Evolutionary conservation across 257 asterid species (phyloP), one percentile per base, ranked within the genome.

Genomic region (Solanum arcanum): DNA sequence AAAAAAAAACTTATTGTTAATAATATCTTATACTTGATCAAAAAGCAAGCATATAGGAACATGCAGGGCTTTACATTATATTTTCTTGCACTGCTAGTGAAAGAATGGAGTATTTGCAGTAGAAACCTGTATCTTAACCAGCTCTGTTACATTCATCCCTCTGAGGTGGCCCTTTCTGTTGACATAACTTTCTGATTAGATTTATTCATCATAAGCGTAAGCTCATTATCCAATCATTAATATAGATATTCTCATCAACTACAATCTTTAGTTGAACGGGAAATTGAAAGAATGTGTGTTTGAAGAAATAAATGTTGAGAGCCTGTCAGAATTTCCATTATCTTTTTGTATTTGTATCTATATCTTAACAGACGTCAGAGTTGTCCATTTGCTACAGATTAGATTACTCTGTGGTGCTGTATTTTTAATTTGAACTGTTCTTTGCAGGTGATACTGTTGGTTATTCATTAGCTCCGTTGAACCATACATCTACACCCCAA

Each of bases 361-460:
- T 81, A 81, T 31, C 69, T 81, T 81, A 47, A 81, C 85, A 46
- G 42, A 42, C 13, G 9, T 31, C 85, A 31, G 29, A 49, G 44
- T 29, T 81, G 12, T 60, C 29, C 29, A 7, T 52, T 81, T 49
- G 31, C 31, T 81, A 81, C 21, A 6, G 69, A 81, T 49, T 49
- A 18, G 46, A 47, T 33, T 23, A 49, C 49, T 49, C 20, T 81
- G 85, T 31, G 29, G 85, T 49, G 85, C 69, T 49, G 35, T 49
- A 29, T 81, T 49, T 27, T 49, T 49, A 10, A 75, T 37, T 87
- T 46, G 76, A 80, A 81, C 77, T 91, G 91, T 70, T 68, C 87
- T 83, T 89, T 90, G 88, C 93, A 97, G 99, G 94, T 87, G 92
- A 92, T 46, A 90, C 92, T 86, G 89, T 95, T 91, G 98, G 99